Evolutionary conservation across 2,329 filamentous ascomycete genomes (phyloP).

Genomic region (Epichloe scottii): DNA sequence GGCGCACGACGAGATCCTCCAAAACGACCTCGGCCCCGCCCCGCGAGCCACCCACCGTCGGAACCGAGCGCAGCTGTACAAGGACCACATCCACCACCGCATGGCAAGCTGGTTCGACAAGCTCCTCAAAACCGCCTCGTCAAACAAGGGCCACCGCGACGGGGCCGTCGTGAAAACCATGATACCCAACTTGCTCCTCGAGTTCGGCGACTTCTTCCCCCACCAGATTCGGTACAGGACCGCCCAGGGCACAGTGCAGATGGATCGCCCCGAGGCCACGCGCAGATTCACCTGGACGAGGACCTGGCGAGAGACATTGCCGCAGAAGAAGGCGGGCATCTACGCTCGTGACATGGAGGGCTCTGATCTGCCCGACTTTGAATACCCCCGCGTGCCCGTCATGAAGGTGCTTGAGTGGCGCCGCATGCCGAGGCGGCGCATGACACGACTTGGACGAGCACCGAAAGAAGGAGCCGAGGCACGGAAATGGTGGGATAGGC

Average conservation of each 20-base stretch:
- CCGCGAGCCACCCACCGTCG: conserved; percentile 14
- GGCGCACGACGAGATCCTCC: conserved; percentile 22
- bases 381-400: conserved; percentile 12
- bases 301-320: conserved; percentile 15
- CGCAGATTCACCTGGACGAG: conserved; percentile 12
- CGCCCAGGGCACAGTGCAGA: conserved; percentile 17
- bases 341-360: conserved; percentile 7
- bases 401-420: conserved; percentile 15
- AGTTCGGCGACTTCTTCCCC: conserved; percentile 23
- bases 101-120: conserved; percentile 17
- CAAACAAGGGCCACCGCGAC: conserved; percentile 11
- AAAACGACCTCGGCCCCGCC: conserved; percentile 11
- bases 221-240: conserved; percentile 20
- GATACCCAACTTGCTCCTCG: conserved; percentile 20
- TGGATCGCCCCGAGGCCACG: conserved; percentile 13
- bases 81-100: conserved; percentile 20
- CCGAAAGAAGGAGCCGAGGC: conserved; percentile 11
- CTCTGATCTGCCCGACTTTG: conserved; percentile 10
- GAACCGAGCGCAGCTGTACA: conserved; percentile 15
- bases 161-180: conserved; percentile 10
- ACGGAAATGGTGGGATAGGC: conserved; percentile 16
- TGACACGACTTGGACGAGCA: conserved; percentile 8
- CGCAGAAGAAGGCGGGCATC: conserved; percentile 12
- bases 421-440: conserved; percentile 13
- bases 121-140: conserved; percentile 16